Percentiles rank a stretch among this genome's conserved stretches.
phyloP scores from a whole-genome alignment of 805 yeast species.

The Myxozyma neglecta region DNA sequence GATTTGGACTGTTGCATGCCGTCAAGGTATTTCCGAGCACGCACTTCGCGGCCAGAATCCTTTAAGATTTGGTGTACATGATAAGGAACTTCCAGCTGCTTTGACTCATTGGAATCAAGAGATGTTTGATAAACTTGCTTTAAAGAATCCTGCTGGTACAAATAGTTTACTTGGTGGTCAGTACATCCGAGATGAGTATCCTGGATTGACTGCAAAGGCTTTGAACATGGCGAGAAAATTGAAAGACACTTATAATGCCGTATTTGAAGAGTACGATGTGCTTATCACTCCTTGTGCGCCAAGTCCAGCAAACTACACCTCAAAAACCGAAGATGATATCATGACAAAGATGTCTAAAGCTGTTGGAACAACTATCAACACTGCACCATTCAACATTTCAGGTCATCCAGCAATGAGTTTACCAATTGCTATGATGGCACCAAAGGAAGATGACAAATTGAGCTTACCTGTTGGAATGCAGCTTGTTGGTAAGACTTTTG shows the following conservation, averaged over 20 bases:
- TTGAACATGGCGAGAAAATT: slow-evolving; percentile 41
- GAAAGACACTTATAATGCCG: slow-evolving; percentile 40
- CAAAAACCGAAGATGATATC: slow-evolving; percentile 15
- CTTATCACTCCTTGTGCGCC: slow-evolving; percentile 40
- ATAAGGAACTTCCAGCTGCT: slow-evolving; percentile 8
- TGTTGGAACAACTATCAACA: slow-evolving; percentile 42
- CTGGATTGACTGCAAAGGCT: slow-evolving; percentile 42
- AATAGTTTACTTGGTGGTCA: slow-evolving; percentile 37
- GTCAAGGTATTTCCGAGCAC: slow-evolving; percentile 30
- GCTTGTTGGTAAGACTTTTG: slow-evolving; percentile 42
- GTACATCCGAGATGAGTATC: slow-evolving; percentile 40
- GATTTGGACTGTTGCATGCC: slow-evolving; percentile 42
- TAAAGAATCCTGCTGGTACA: slow-evolving; percentile 26
- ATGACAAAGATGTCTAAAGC: slow-evolving; percentile 28
- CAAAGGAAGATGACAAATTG: slow-evolving; percentile 38
- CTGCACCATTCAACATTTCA: slow-evolving; percentile 43
- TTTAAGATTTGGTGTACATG: slow-evolving; percentile 26
- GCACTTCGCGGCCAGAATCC: slow-evolving; percentile 27
- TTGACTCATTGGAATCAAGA: slow-evolving; percentile 26
- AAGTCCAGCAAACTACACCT: slow-evolving; percentile 20
- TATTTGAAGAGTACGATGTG: slow-evolving; percentile 40
- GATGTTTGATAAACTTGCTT: slow-evolving; percentile 25
- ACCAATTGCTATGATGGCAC: slow-evolving; percentile 40
- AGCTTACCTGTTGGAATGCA: slow-evolving; percentile 45
- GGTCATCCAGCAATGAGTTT: slow-evolving; percentile 45